Conservation (phyloP, 495 filamentous ascomycete genomes). For the Penicillium angulare region DNA sequence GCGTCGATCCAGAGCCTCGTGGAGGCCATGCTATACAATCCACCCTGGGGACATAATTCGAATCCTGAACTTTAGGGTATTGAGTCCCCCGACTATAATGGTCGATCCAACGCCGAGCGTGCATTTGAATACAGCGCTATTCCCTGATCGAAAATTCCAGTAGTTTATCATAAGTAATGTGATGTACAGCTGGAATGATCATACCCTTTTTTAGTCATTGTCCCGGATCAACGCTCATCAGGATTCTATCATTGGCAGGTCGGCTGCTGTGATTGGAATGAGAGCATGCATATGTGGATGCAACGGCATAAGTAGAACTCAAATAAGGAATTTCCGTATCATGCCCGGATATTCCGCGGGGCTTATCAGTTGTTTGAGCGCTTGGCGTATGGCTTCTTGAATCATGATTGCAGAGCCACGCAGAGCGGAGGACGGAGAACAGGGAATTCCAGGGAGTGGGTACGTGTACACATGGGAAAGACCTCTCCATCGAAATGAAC, state of each 20-base stretch:
- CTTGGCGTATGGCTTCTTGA: too few relatives aligned
- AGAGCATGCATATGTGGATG: background rate
- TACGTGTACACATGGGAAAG: too few relatives aligned
- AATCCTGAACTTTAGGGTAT: background rate
- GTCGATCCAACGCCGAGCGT: constrained; percentile 2
- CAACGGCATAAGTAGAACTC: too few relatives aligned
- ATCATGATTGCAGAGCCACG: too few relatives aligned
- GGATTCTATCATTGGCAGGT: background rate
- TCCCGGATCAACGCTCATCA: background rate
- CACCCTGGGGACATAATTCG: background rate
- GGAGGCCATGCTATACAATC: background rate
- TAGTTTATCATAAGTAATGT: background rate
- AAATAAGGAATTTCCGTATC: too few relatives aligned
- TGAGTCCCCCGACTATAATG: background rate
- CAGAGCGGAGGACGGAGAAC: too few relatives aligned
- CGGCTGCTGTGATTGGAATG: background rate
- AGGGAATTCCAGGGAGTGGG: too few relatives aligned
- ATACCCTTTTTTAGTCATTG: background rate
- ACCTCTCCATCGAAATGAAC: too few relatives aligned
- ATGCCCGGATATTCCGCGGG: too few relatives aligned
- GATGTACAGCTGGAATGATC: background rate
- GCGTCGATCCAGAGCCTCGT: background rate
- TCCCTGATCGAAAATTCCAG: background rate
- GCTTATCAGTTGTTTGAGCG: too few relatives aligned
- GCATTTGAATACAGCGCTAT: constrained; percentile 3